These are phyloP conservation scores for Tympanopsis confertula DNA, from an alignment of 2,329 filamentous ascomycete genomes.

Conservation along the genomic window DNA sequence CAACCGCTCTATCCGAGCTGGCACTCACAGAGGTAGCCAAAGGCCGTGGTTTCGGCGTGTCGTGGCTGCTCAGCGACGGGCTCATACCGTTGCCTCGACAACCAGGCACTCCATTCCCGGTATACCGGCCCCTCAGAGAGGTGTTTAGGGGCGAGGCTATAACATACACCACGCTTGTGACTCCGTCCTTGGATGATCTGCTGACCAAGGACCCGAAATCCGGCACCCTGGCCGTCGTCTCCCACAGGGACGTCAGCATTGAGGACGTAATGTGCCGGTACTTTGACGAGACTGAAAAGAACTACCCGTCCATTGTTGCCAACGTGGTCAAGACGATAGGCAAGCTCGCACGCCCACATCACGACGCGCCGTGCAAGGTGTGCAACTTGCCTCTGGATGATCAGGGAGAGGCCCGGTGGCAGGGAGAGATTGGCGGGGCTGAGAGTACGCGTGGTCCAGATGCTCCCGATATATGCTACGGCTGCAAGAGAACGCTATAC, in stretches of 20 bases:
- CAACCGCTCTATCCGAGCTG: conserved; percentile 75
- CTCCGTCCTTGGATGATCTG: conserved; percentile 37
- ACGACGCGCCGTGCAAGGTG: conserved; percentile 39
- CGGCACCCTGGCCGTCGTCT: conserved; percentile 32
- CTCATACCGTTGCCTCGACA: conserved; percentile 19
- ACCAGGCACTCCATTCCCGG: conserved; percentile 14
- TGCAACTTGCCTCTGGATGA: conserved; percentile 59
- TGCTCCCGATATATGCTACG: conserved; percentile 50
- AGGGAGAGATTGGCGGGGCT: conserved; percentile 43
- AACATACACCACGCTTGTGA: conserved; percentile 45
- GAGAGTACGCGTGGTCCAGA: conserved; percentile 12
- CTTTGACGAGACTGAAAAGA: conserved; percentile 73
- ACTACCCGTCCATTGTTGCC: conserved; percentile 81
- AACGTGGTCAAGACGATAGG: conserved; percentile 90
- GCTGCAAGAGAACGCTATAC: conserved; percentile 55
- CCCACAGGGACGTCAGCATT: conserved; percentile 71
- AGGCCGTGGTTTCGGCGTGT: conserved; percentile 72
- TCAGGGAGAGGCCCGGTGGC: conserved; percentile 50
- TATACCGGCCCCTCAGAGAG: conserved; percentile 78
- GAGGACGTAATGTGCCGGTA: conserved; percentile 84
- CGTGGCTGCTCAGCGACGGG: conserved; percentile 74
- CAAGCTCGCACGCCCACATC: conserved; percentile 48
- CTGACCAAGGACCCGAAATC: conserved; percentile 9
- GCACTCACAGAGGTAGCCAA: conserved; percentile 82
- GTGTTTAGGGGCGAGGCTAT: conserved; percentile 71